Percentiles rank a stretch among this genome's conserved stretches.
Evolutionary conservation across 345 rosid species (phyloP).

Genomic region (Anastatica hierochuntica): DNA sequence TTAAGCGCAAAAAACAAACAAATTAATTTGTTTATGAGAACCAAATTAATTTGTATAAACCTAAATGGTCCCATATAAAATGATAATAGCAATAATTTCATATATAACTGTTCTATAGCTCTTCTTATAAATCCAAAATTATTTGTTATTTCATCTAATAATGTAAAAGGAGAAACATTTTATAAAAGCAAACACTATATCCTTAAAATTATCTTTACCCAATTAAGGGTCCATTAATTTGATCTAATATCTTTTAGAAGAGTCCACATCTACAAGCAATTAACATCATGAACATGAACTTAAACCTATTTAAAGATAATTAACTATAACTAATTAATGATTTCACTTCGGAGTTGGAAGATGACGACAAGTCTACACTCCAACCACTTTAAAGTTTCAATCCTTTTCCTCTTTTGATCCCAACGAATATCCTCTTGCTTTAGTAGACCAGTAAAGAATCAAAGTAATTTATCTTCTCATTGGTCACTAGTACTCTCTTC

Average conservation of each 20-base stretch:
- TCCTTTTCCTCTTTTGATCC: slow-evolving; percentile 9
- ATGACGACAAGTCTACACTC: slow-evolving; percentile 12
- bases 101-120: no score
- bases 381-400: slow-evolving; percentile 9
- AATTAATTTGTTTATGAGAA: background rate
- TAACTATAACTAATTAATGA: slow-evolving; percentile 1
- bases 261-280: slow-evolving; percentile 18
- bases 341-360: slow-evolving; percentile 7
- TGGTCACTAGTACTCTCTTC: no score
- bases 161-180: background rate
- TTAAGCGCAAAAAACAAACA: background rate
- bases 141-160: no score
- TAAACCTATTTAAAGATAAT: background rate
- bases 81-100: background rate
- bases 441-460: background rate
- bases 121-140: no score
- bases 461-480: background rate
- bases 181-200: background rate
- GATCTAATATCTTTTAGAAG: slow-evolving; percentile 11
- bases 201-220: slow-evolving; percentile 2
- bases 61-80: background rate
- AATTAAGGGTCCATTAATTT: background rate
- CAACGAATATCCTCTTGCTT: slow-evolving; percentile 15
- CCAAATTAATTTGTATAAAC: background rate
- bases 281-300: slow-evolving; percentile 1